A percentile compares a stretch with the other conserved stretches of the same genome.
These are phyloP conservation scores for Coniosporium apollinis DNA, from an alignment of 495 filamentous ascomycete species.

Conservation along the genomic window DNA sequence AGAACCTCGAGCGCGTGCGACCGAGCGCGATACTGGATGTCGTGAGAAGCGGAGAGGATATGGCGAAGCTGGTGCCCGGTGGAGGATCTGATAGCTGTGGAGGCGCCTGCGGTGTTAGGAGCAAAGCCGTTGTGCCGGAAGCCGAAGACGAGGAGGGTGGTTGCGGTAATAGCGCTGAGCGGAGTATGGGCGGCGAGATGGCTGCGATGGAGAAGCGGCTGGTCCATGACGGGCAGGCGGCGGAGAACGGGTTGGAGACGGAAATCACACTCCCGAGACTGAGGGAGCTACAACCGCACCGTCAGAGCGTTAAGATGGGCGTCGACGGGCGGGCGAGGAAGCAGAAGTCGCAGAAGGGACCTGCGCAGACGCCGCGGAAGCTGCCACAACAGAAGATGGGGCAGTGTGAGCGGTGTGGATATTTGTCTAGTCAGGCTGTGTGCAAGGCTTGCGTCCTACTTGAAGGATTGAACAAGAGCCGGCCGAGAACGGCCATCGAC, in stretches of 20 bases:
- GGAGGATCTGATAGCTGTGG: constrained; percentile 24
- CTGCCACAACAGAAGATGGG: constrained; percentile 56
- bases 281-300: neutral
- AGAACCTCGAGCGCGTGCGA: constrained; percentile 81
- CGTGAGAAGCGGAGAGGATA: constrained; percentile 87
- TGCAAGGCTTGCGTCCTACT: constrained; percentile 89
- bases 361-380: constrained; percentile 11
- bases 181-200: constrained; percentile 68
- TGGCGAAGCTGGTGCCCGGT: constrained; percentile 69
- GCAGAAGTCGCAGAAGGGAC: neutral
- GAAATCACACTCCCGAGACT: constrained; percentile 39
- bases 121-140: constrained; percentile 7
- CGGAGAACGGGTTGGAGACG: constrained; percentile 40
- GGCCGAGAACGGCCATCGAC: constrained; percentile 40
- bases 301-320: neutral
- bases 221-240: constrained; percentile 44
- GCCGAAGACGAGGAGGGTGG: constrained; percentile 41
- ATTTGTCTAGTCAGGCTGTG: constrained; percentile 85
- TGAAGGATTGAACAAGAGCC: constrained; percentile 80
- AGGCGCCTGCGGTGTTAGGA: constrained; percentile 18
- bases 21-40: constrained; percentile 91
- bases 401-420: constrained; percentile 75
- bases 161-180: constrained; percentile 51
- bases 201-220: constrained; percentile 77
- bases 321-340: constrained; percentile 6